phyloP scores from a whole-genome alignment of 2,329 filamentous ascomycete genomes.

The Ceratocystis cubensis region DNA sequence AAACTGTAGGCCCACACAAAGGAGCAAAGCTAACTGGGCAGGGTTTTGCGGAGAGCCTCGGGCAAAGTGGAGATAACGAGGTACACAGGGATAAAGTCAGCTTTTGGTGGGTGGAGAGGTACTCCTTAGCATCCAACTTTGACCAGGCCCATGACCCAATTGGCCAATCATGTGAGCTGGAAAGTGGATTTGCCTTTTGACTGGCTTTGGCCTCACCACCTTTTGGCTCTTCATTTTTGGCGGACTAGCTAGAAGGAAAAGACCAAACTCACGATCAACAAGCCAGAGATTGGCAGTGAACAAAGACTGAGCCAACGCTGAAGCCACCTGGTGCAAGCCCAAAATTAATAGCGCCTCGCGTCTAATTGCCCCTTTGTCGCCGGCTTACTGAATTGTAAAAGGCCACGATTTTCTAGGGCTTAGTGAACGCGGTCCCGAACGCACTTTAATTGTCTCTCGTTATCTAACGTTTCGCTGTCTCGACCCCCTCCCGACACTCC shows the following conservation, averaged over 20 bases:
- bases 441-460: constrained; percentile 1
- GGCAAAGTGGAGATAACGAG: constrained; percentile 17
- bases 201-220: constrained; percentile 22
- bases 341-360: not conserved
- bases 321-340: not conserved
- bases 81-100: constrained; percentile 10
- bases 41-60: constrained; percentile 17
- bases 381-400: not conserved
- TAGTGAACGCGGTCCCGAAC: not conserved
- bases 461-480: too few relatives aligned
- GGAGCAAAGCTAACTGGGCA: not conserved
- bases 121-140: constrained; percentile 16
- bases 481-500: not conserved
- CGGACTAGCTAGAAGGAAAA: not conserved
- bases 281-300: not conserved
- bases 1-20: constrained; percentile 1
- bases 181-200: constrained; percentile 21
- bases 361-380: not conserved
- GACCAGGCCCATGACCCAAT: constrained; percentile 24
- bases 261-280: not conserved
- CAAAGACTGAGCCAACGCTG: not conserved
- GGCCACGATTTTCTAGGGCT: not conserved
- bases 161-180: constrained; percentile 31
- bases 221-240: not conserved
- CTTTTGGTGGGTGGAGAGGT: constrained; percentile 11